Conservation (phyloP, 108 stramenopile species). For the Nitzschia sp. region DNA sequence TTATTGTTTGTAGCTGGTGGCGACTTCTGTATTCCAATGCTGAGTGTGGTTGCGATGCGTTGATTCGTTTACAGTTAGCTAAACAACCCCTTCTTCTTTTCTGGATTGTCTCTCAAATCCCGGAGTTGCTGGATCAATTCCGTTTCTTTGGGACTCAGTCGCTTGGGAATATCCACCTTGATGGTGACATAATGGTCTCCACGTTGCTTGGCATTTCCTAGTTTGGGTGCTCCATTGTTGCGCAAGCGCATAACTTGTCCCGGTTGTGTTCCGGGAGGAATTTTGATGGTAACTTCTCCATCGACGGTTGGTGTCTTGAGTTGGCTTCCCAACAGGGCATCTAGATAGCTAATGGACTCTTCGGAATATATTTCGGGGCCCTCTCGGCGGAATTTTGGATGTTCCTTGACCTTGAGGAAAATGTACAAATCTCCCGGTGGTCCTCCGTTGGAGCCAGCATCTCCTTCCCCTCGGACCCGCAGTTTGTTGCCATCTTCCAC, state of each 20-base stretch:
- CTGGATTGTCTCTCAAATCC: slow-evolving; percentile 72
- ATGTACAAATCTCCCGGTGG: slow-evolving; percentile 95
- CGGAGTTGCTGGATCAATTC: slow-evolving; percentile 80
- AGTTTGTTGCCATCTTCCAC: slow-evolving; percentile 96
- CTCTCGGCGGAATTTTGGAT: slow-evolving; percentile 87
- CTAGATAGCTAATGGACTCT: slow-evolving; percentile 81
- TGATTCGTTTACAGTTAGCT: slow-evolving; percentile 6
- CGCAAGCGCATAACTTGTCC: slow-evolving; percentile 93
- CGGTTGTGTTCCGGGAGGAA: slow-evolving; percentile 95
- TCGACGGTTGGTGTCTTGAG: slow-evolving; percentile 92
- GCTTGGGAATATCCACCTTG: slow-evolving; percentile 91
- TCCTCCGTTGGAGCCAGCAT: slow-evolving; percentile 92
- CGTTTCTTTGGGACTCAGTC: slow-evolving; percentile 86
- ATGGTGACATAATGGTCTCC: slow-evolving; percentile 97
- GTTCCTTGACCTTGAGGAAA: slow-evolving; percentile 91
- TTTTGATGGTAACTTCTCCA: slow-evolving; percentile 93
- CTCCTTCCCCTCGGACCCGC: slow-evolving; percentile 93
- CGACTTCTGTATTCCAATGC: too few species aligned
- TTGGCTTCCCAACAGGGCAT: slow-evolving; percentile 93
- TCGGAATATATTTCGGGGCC: slow-evolving; percentile 95
- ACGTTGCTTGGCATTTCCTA: slow-evolving; percentile 73
- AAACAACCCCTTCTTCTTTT: slow-evolving; percentile 30
- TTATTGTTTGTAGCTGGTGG: too few species aligned
- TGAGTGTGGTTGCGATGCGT: neutral
- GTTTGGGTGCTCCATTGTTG: slow-evolving; percentile 87